Base-by-base conservation (phyloP, 2,329 filamentous ascomycete genomes). In the Talaromyces atroroseus region DNA sequence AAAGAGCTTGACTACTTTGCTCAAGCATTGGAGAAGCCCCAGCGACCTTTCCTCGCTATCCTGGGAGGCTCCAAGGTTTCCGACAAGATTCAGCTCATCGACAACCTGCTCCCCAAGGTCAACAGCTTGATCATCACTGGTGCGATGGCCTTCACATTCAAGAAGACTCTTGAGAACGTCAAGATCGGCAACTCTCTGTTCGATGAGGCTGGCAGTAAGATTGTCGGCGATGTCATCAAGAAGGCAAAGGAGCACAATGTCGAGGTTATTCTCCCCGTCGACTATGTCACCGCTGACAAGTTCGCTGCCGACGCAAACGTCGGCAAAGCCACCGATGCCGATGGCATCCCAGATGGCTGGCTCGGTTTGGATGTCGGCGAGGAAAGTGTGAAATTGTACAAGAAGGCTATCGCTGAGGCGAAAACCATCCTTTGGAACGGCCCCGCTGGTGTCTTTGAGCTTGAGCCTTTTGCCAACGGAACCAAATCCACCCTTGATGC, bases 1-100 rank as follows among this genome's bases (percentile, higher is more conserved):
- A 99, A 97, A 83, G 94, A 99, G 79, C 88, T 99, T 62, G 94
- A 99, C 73, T 99, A 99, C 86, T 99, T 99, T 73, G 94, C 94
- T 63, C 85, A 96, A 81, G 94, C 91, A 40, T 88, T 99, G 60
- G 94, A 99, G 81, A 85, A 83, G 67, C 94, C 94, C 60, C 82
- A 95, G 80, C 87, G 92, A 57, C 94, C 94, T 60, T 99, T 99
- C 89, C 87, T 99, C 54, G 95, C 94, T 74, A 99, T 99, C 72
- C 89, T 99, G 54, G 94, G 94, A 67, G 94, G 94, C 66, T 91
- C 94, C 74, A 99, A 99, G 84, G 91, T 99, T 65, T 95, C 90
- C 46, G 94, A 99, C 84, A 99, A 99, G 87, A 99, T 99, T 75
- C 90, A 96, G 82, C 84, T 99, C 67, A 97, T 99, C 72, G 92